phyloP scores from a whole-genome alignment of 2,329 filamentous ascomycete genomes.

The Penicillium sp. region DNA sequence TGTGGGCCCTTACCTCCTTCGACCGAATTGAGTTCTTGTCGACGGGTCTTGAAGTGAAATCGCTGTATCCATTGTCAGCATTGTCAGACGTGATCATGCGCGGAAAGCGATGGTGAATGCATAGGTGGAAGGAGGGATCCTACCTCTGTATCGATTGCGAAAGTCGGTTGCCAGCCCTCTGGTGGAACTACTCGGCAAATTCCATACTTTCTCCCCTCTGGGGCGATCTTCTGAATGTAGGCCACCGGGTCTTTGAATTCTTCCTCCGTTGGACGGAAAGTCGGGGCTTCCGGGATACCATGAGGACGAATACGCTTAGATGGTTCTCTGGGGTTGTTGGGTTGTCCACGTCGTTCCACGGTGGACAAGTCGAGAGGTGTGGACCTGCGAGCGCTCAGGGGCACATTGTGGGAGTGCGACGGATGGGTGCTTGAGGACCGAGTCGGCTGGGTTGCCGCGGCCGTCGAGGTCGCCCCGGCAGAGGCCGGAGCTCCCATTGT shows the following conservation, averaged over 20 bases:
- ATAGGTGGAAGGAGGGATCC: slow-evolving; percentile 27
- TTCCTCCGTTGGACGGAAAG: slow-evolving; percentile 84
- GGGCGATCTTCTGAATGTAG: slow-evolving; percentile 87
- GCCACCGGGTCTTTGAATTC: slow-evolving; percentile 93
- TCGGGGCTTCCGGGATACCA: slow-evolving; percentile 84
- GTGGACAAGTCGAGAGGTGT: slow-evolving; percentile 78
- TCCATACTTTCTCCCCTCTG: slow-evolving; percentile 82
- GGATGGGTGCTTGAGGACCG: slow-evolving; percentile 46
- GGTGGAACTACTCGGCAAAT: slow-evolving; percentile 96
- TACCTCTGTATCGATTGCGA: slow-evolving; percentile 97
- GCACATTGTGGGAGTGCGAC: slow-evolving; percentile 52
- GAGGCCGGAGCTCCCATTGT: slow-evolving; percentile 50
- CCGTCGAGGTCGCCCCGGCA: slow-evolving; percentile 39
- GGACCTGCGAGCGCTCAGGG: slow-evolving; percentile 64
- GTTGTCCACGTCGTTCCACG: slow-evolving; percentile 86
- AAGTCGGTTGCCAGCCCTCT: slow-evolving; percentile 88
- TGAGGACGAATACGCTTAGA: slow-evolving; percentile 78
- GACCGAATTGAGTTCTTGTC: slow-evolving; percentile 95
- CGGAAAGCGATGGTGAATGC: not conserved
- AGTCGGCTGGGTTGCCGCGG: slow-evolving; percentile 33
- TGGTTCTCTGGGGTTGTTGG: slow-evolving; percentile 72
- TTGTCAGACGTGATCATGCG: slow-evolving; percentile 28
- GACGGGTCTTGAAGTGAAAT: slow-evolving; percentile 94
- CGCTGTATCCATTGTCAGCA: slow-evolving; percentile 57
- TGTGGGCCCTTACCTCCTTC: slow-evolving; percentile 74